Conservation (phyloP, 2,329 filamentous ascomycete species). For the Botryotinia globosa region DNA sequence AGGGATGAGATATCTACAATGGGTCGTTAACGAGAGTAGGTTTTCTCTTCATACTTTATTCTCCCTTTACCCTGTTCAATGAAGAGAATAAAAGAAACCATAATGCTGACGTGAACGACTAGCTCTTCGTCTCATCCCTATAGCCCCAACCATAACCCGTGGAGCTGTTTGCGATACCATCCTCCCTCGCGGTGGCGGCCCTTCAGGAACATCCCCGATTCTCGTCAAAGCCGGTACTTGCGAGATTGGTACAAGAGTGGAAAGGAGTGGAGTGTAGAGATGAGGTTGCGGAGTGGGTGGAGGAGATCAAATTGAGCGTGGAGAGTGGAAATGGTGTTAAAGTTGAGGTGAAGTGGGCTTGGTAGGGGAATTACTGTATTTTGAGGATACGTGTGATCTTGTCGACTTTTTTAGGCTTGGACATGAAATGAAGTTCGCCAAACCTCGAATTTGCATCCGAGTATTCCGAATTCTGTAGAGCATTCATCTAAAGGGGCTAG, state of each 20-base stretch:
- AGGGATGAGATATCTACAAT: neutral
- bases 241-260: constrained; percentile 43
- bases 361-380: neutral
- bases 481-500: neutral
- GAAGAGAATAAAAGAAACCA: too few relatives aligned
- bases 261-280: neutral
- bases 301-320: neutral
- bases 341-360: neutral
- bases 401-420: neutral
- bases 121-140: neutral
- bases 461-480: neutral
- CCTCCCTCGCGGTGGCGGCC: constrained; percentile 35
- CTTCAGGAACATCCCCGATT: constrained; percentile 30
- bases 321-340: neutral
- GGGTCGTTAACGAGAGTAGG: neutral
- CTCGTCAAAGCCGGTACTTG: constrained; percentile 29
- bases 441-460: neutral
- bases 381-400: neutral
- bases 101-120: neutral
- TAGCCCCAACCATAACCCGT: constrained; percentile 11
- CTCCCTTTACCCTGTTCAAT: too few relatives aligned
- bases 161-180: constrained; percentile 25
- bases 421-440: neutral
- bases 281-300: constrained; percentile 1
- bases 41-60: neutral